Base-by-base conservation (phyloP, 2,329 filamentous ascomycete genomes). In the Capronia americana region DNA sequence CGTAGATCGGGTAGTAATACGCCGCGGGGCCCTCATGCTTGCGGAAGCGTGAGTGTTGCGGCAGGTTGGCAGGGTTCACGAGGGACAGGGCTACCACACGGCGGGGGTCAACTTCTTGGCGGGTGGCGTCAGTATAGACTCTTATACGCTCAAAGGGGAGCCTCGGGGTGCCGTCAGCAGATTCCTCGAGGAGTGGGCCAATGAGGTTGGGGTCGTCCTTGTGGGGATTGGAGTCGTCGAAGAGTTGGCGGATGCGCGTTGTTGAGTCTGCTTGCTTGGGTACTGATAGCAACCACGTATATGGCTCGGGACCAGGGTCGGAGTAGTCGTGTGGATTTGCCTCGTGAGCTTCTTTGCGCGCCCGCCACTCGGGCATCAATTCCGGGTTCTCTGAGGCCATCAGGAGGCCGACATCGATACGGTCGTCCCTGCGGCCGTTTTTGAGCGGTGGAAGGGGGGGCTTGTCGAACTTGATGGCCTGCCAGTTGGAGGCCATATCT, bases 401-500 rank as follows among this genome's bases (percentile, higher is more conserved):
- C n/a, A 83, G 80, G 41, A 89, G 77, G 10, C 82, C 85, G 32
- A 86, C 83, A 70, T 89, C 86, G 70, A 89, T 83, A 48, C 87
- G 83, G 51, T 82, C 78, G 72, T 90, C 87, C 66, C 87, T 85
- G 63, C 78, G 79, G 17, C 78, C 79, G 20, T 81, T 79, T 41
- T 54, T 61, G 20, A 68, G 72, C 14, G 79, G 78, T 57, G 82
- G 77, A 46, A 86, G 77, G 0, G 87, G 87, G n/a, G 87, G 84
- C 57, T 85, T 84, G 65, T 83, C 80, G 75, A 88, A 89, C 65
- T 88, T 89, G 76, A 86, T 81, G 61, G 88, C 79, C 71, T 87
- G 82, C 76, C 85, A 89, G 44, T 66, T 66, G 44, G 81, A 82
- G 71, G 85, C 86, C 7, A 83, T 82, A 68, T 87, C 84, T 3